Base-by-base conservation (phyloP, 306 rosid species). In the Argentina anserina region DNA sequence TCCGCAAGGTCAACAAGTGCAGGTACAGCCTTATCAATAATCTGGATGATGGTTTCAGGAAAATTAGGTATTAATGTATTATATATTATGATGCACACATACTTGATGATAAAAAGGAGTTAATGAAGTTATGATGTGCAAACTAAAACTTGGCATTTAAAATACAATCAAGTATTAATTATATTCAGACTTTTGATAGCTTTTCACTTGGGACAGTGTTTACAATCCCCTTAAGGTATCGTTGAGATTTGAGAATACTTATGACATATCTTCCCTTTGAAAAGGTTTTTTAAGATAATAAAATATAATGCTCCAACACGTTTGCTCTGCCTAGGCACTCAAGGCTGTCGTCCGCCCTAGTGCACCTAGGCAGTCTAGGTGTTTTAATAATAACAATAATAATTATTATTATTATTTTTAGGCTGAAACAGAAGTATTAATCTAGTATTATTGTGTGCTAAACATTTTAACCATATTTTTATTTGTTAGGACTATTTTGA, bases 1-100 rank as follows among this genome's bases (percentile, higher is more conserved):
- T 95, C 99, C 7, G 90, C 91, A 78, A 95, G 97, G 84, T 95
- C 99, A 40, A 88, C 79, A 77, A 95, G 90, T 72, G 89, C 90
- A 63, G 99, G 97, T 59, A 84, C 97, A 28, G 92, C 93, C 87
- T 91, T 95, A 76, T 95, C 99, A 40, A 95, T 81, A 62, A 89
- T 97, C 99, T 94, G 71, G 69, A 20, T 37, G 14, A 36, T 1
- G 41, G 29, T 28, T 20, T 69, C 56, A 34, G n/a, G 13, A 50
- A 40, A 17, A 28, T 29, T 29, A 59, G 65, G 65, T 59, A 55
- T 29, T 2, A 31, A 59, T 39, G 65, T 59, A 55, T 29, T 2
- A 31, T 59, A 6, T 28, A 59, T 15, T 59, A 14, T 14, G 64
- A 58, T 58, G 64, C n/a, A 14, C 18, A 28, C 28, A 9, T 46